Evolutionary conservation across 306 rosid species (phyloP), one percentile per base, ranked within the genome.

Genomic region (Vigna reflexopilosa): DNA sequence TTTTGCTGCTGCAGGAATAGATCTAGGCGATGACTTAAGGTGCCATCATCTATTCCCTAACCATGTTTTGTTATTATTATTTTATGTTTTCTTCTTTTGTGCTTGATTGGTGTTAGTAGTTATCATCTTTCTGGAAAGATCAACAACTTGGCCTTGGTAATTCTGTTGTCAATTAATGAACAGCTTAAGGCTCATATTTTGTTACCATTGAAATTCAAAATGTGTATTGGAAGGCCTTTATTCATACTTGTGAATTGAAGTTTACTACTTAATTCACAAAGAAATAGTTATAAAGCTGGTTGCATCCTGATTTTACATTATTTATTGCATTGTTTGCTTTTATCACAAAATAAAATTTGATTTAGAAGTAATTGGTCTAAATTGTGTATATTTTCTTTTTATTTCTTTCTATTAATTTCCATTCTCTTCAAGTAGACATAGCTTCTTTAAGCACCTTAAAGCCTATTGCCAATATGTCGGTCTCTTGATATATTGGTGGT

Each of bases 1-100:
- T 93, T 96, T 44, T 97, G 94, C 40, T 96, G 96, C 65, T 93
- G 97, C 98, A 93, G 87, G 84, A 84, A 86, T 86, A 93, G 89
- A 82, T 63, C 91, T 77, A 93, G 96, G 86, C 98, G 93, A 83
- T 96, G 90, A 96, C 84, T 82, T 64, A 77, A 78, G 86, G 91
- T 91, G 71, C 82, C 34, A 67, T 30, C 22, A 17, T 54, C 48
- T 74, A 36, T 26, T 14, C 34, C n/a, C 36, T 28, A 34, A 47
- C 66, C 52, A n/a, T 73, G 6, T 24, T 50, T 47, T 47, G 4
- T 28, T n/a, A n/a, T 59, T 28, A 36, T 66, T 55, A 30, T 59
- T 67, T 32, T 26, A 16, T 26, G 7, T 47, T 42, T 44, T 44
- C 12, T 2, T 14, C 4, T 16, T 16, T 52, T 15, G 36, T 64